Evolutionary conservation across 176 grass and related monocot genomes (phyloP), one percentile per base, ranked within the genome.

Genomic region (Luzula sylvatica): DNA sequence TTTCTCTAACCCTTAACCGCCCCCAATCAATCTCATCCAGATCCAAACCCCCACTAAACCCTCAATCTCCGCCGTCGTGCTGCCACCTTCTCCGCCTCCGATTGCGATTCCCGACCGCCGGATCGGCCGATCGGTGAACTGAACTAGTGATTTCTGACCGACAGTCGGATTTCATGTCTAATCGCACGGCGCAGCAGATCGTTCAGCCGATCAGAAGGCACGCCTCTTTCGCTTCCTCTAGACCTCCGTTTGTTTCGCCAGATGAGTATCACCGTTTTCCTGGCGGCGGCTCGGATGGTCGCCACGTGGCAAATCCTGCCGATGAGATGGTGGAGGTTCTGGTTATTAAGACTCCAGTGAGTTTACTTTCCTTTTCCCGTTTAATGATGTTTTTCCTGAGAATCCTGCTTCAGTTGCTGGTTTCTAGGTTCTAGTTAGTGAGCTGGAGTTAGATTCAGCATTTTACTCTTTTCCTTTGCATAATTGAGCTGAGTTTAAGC

Each of bases 191-290:
- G 65, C 67, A 61, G 53, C 71, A 70, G 68, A 73, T 86, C 59
- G 66, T 86, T 6, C 78, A 72, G 65, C 74, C 79, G 20, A 46
- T 77, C 42, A 67, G 67, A 69, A 65, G 61, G 55, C 55, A 62
- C 20, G 29, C 42, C n/a, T 45, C 58, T 55, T 32, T 76, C 9
- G 11, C 24, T 0, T 55, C 54, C 22, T 42, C 24, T 8, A 50
- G 57, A 8, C 51, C 71, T 12, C 63, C 67, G 8, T 78, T 85
- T 52, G 38, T 11, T 20, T 55, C 64, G 16, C 62, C 68, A 5
- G 77, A 48, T 18, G 73, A 82, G 24, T 89, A 79, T 63, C 77
- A 79, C 53, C 68, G 65, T 1, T 86, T 82, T 65, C 58, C 66
- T 11, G 28, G 15, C 2, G 28, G 19, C 19, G 51, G 56, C 18